Evolutionary conservation across 1,284 basidiomycete genomes (phyloP).

Genomic region (Ustilago trichophora): DNA sequence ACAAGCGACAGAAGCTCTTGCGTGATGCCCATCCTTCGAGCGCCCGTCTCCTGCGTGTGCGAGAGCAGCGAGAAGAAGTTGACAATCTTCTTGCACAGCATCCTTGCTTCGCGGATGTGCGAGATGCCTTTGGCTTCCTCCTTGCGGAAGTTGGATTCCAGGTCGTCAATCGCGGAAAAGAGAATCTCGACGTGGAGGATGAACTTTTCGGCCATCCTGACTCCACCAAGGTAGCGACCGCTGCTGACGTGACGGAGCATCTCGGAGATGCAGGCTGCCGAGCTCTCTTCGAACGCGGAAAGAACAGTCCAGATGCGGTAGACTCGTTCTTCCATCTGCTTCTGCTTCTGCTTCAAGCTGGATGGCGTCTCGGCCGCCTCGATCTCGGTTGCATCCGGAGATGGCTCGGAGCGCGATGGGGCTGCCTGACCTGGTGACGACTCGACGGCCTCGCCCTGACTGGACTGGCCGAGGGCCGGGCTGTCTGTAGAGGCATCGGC

Average conservation of each 20-base stretch:
- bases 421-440: slow-evolving; percentile 32
- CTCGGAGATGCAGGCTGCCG: slow-evolving; percentile 98
- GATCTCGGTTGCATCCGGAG: slow-evolving; percentile 71
- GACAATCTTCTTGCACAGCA: slow-evolving; percentile 98
- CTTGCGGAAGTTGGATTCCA: slow-evolving; percentile 87
- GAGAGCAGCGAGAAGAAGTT: slow-evolving; percentile 96
- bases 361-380: slow-evolving; percentile 76
- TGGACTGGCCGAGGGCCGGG: slow-evolving; percentile 5
- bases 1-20: slow-evolving; percentile 97
- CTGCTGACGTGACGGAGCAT: slow-evolving; percentile 96
- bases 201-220: slow-evolving; percentile 97
- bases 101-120: slow-evolving; percentile 95
- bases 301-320: slow-evolving; percentile 99
- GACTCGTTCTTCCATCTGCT: slow-evolving; percentile 95
- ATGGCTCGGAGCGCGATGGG: slow-evolving; percentile 37
- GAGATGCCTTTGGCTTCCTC: slow-evolving; percentile 82
- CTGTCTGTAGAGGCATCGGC: slow-evolving; percentile 13
- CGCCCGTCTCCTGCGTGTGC: slow-evolving; percentile 91
- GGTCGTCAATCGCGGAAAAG: slow-evolving; percentile 95
- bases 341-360: slow-evolving; percentile 89
- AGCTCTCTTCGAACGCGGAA: slow-evolving; percentile 97
- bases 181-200: slow-evolving; percentile 97
- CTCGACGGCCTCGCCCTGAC: slow-evolving; percentile 28
- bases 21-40: slow-evolving; percentile 91
- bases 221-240: slow-evolving; percentile 93